Base-by-base conservation (phyloP, 441 rosid species). In the Populus tomentosa region DNA sequence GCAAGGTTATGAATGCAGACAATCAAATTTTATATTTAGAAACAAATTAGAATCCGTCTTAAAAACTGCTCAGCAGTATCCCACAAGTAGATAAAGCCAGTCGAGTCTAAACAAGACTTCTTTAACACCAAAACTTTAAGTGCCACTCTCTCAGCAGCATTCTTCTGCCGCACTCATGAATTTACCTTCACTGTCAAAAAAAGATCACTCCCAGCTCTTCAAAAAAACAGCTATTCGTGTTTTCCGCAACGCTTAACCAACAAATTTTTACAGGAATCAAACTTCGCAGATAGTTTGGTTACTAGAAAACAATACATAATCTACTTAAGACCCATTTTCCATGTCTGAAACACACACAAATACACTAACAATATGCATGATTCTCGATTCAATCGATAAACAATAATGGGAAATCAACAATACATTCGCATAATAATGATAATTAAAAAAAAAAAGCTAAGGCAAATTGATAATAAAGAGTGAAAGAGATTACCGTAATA, bases 401-500 rank as follows among this genome's bases (percentile, higher is more conserved):
- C 56, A 46, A 46, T 14, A 14, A 14, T 46, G 56, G 53, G 6
- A 46, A 11, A 46, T 46, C 18, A 13, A 11, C 56, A 46, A 46
- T 46, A 46, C 20, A 62, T 62, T 62, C 26, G 28, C 8, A 42
- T 24, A n/a, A 7, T 28, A 61, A n/a, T 40, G 46, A 13, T 36
- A 16, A n/a, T 2, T 32, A n/a, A 2, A 18, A n/a, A 53, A 26
- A n/a, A 50, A 3, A 10, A 21, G 0, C 7, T 66, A 35, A 67
- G 1, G 67, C 7, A 35, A 73, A 61, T 20, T 30, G 50, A 23
- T 23, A 70, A 76, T 28, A 11, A 40, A 32, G 13, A 9, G 16
- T 24, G 50, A 38, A 35, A 24, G 28, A 73, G 68, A 38, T 46
- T 89, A 96, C 98, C 72, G 91, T 91, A 77, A 94, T 87, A 79